Percentiles rank a stretch among this genome's conserved stretches.
phyloP scores from a whole-genome alignment of 2,329 filamentous ascomycete genomes.

The Aspergillus versicolor region DNA sequence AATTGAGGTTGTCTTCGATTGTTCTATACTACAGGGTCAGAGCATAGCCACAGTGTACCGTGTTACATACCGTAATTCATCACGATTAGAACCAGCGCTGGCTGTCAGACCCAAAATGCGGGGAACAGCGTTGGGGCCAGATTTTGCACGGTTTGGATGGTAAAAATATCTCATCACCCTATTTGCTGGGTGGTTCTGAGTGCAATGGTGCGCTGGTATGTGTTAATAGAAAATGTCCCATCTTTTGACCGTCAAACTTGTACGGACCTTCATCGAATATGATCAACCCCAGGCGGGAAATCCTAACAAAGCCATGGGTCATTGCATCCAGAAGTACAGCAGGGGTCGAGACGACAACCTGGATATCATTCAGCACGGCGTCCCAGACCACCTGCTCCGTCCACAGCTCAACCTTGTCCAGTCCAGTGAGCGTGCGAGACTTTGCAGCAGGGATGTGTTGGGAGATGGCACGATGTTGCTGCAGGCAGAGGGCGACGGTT shows the following conservation, averaged over 20 bases:
- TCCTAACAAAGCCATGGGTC: conserved; percentile 68
- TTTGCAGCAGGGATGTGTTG: conserved; percentile 59
- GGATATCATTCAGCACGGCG: conserved; percentile 60
- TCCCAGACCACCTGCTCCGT: conserved; percentile 67
- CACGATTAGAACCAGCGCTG: conserved; percentile 63
- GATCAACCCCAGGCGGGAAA: conserved; percentile 64
- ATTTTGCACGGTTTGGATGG: conserved; percentile 42
- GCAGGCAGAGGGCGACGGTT: conserved; percentile 65
- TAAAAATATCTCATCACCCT: conserved; percentile 75
- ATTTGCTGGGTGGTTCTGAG: conserved; percentile 61
- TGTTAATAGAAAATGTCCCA: not conserved
- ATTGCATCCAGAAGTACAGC: conserved; percentile 74
- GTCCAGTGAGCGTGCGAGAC: conserved; percentile 64
- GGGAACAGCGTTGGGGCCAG: conserved; percentile 49
- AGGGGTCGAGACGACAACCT: conserved; percentile 75
- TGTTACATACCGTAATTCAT: conserved; percentile 51
- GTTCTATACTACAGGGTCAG: conserved; percentile 29
- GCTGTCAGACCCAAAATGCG: conserved; percentile 77
- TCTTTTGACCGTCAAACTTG: not conserved
- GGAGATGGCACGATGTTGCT: conserved; percentile 63
- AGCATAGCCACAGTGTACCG: not conserved
- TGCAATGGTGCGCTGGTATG: conserved; percentile 68
- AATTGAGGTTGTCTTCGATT: conserved; percentile 70
- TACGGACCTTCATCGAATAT: conserved; percentile 77
- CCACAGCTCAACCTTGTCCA: conserved; percentile 73